Base-by-base conservation (phyloP, 805 yeast species). In the Millerozyma acaciae region DNA sequence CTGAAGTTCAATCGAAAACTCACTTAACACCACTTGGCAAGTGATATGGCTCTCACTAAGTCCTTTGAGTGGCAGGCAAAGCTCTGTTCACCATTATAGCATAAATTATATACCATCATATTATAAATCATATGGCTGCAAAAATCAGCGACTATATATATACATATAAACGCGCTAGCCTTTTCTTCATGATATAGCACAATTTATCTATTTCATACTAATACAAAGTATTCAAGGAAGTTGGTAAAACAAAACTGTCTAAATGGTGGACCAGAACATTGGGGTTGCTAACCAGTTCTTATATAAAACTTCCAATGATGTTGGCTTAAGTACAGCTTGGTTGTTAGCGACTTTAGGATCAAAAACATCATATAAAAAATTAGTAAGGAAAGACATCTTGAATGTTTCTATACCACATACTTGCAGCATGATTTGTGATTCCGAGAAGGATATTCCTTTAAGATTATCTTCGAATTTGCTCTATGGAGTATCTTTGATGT, bases 401-500 rank as follows among this genome's bases (percentile, higher is more conserved):
- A 48, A 53, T 4, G 41, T 62, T 2, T 61, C 71, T 1, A 68
- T 76, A 15, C 73, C 77, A 2, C 43, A 48, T 2, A 53, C 65
- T 2, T 74, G 80, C 44, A 38, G 43, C 3, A 43, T 30, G 17
- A 30, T 41, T 2, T 20, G 30, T 9, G 20, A 16, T 13, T 23
- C 21, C n/a, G 26, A 30, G 6, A 36, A 23, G 8, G 7, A 19
- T 12, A 21, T 22, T 4, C 35, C 29, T 20, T 40, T 53, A 16
- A 49, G 77, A 26, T 52, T 62, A 12, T 50, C 62, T 0, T 68
- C 78, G 0, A 65, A 53, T 31, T 49, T 76, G 7, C 46, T 76
- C 35, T 63, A 68, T 42, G 82, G 82, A 0, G 54, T 73, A 1
- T 55, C 75, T 1, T 40, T 76, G 28, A 57, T 68, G 17, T 73